Percentiles rank a stretch among this genome's conserved stretches.
phyloP scores from a whole-genome alignment of 1,139 yeast species.

The Saccharomyces hybrid region DNA sequence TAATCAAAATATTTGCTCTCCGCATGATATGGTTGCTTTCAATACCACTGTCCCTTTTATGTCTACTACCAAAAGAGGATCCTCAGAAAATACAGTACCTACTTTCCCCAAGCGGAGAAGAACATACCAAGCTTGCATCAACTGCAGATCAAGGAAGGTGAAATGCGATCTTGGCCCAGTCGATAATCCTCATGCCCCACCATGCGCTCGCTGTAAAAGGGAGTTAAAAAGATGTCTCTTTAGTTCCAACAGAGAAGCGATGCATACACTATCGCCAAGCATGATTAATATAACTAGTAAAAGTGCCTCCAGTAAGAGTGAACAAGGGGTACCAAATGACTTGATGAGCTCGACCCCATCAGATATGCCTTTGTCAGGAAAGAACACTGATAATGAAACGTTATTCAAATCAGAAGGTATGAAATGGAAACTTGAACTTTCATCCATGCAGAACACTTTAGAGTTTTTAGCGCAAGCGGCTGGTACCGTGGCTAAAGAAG shows the following conservation, averaged over 20 bases:
- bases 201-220: constrained; percentile 76
- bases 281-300: neutral
- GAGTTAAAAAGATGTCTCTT: constrained; percentile 78
- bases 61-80: neutral
- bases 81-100: neutral
- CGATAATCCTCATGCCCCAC: constrained; percentile 67
- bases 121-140: constrained; percentile 74
- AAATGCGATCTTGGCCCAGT: constrained; percentile 78
- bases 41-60: neutral
- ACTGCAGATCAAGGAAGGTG: constrained; percentile 77
- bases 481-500: constrained; percentile 58
- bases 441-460: constrained; percentile 56
- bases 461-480: constrained; percentile 71
- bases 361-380: neutral
- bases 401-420: constrained; percentile 20
- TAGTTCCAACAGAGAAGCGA: constrained; percentile 36
- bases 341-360: neutral
- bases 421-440: constrained; percentile 29
- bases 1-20: neutral
- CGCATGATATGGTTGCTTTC: neutral
- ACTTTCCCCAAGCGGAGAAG: constrained; percentile 34
- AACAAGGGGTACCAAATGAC: neutral
- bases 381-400: neutral
- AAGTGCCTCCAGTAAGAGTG: neutral
- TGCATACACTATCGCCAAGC: neutral